Conservation (phyloP, 2,329 filamentous ascomycete species). For the Aspergillus neoniger region DNA sequence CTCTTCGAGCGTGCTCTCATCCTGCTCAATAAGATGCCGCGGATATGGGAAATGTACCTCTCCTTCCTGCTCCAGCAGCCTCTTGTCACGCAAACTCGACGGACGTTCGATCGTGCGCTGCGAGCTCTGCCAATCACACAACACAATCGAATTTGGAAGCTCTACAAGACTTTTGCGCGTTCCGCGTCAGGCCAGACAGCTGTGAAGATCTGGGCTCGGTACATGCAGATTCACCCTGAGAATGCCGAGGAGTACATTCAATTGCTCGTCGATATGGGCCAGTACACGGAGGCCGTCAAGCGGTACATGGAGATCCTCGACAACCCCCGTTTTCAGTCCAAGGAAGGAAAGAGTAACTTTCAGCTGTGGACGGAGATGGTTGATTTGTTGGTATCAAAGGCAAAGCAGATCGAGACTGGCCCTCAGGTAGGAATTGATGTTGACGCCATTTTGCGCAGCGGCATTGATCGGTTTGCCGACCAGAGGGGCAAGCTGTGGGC, state of each 20-base stretch:
- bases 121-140: constrained; percentile 91
- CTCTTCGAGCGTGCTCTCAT: constrained; percentile 92
- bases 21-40: constrained; percentile 96
- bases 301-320: constrained; percentile 91
- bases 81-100: constrained; percentile 81
- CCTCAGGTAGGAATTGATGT: constrained; percentile 84
- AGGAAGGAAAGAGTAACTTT: constrained; percentile 90
- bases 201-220: constrained; percentile 89
- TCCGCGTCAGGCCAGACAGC: constrained; percentile 88
- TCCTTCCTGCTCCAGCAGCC: constrained; percentile 87
- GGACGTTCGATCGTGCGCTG: constrained; percentile 88
- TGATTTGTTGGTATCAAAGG: constrained; percentile 87
- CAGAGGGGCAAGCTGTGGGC: constrained; percentile 95
- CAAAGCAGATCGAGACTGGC: constrained; percentile 78
- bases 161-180: constrained; percentile 88
- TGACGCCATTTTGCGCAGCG: constrained; percentile 88
- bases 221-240: constrained; percentile 96
- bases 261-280: constrained; percentile 74
- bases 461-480: constrained; percentile 86
- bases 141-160: constrained; percentile 90
- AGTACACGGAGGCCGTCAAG: constrained; percentile 88
- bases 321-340: constrained; percentile 86
- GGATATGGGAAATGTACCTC: constrained; percentile 98
- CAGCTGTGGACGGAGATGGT: constrained; percentile 98
- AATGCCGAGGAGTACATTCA: constrained; percentile 95